Conservation (phyloP, 164 flowering plant genomes). For the Stephania yunnanensis region DNA sequence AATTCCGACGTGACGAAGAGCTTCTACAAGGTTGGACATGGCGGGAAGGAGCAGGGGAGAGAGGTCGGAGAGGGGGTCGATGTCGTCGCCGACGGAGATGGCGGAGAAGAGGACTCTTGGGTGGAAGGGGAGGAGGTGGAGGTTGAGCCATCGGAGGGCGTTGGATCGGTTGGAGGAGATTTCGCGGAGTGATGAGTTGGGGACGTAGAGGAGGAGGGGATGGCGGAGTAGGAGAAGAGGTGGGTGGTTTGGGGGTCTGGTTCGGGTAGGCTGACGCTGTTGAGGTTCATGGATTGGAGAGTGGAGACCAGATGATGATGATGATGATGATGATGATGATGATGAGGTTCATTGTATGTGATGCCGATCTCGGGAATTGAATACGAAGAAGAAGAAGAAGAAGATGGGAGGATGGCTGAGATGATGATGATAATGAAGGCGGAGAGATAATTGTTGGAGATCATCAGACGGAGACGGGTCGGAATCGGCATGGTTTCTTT, state of each 20-base stretch:
- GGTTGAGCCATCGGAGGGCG: conserved; percentile 54
- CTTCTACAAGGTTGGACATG: conserved; percentile 37
- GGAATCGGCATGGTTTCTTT: no score
- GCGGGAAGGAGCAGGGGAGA: conserved; percentile 43
- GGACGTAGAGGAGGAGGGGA: conserved; percentile 63
- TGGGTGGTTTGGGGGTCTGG: conserved; percentile 47
- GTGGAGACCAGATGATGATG: conserved; percentile 24
- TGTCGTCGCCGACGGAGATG: conserved; percentile 64
- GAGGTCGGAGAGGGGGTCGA: conserved; percentile 24
- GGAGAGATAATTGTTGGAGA: no score
- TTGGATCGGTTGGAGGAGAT: conserved; percentile 60
- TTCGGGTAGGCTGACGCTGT: conserved; percentile 38
- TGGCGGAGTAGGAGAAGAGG: conserved; percentile 60
- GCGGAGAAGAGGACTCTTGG: conserved; percentile 57
- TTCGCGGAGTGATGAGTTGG: conserved; percentile 48
- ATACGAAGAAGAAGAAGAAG: conserved; percentile 14
- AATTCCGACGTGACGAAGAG: conserved; percentile 54
- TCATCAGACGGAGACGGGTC: no score
- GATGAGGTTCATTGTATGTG: conserved; percentile 18
- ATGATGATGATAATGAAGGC: not conserved
- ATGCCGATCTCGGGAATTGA: conserved; percentile 29
- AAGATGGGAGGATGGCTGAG: not conserved
- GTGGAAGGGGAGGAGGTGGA: conserved; percentile 62
- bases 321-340: not conserved
- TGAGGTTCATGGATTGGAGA: conserved; percentile 28